Evolutionary conservation across 306 rosid genomes (phyloP), one percentile per base, ranked within the genome.

Genomic region (Alnus glutinosa): DNA sequence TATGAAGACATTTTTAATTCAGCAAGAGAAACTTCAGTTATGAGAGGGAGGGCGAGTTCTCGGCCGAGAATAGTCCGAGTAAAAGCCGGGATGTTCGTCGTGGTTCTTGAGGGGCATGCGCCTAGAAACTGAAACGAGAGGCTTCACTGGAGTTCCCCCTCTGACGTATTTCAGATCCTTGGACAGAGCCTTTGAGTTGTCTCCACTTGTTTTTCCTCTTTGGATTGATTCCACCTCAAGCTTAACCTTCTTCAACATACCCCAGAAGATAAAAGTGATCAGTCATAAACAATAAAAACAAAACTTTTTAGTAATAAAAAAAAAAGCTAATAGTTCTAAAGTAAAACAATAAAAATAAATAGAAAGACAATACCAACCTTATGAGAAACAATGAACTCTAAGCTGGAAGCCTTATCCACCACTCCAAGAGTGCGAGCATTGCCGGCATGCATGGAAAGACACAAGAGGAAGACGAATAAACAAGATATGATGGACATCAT

Each of bases 1-100:
- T 23, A 23, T 23, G 28, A 23, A 23, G 28, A 23, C 28, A 23
- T 23, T 23, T 23, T 23, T 23, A 23, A 23, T 23, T 23, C 28
- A 23, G 28, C 28, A 23, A 23, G 28, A 23, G 28, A 23, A 23
- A 23, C 28, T 23, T 23, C 62, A 84, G 71, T 90, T 90, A 71
- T 90, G 92, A 67, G 92, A 83, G n/a, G 94, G 94, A 81, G 94
- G 92, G 7, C 90, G 86, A 0, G 92, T 86, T 79, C 82, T 84
- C 18, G 94, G 90, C 72, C 83, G 79, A 55, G 94, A 83, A 87
- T 90, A 90, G 78, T 90, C 94, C 4, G 87, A 83, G 83, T 75
- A 80, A 79, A 86, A 57, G 32, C 73, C 88, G 12, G 88, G 79
- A 77, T 83, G 78, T 69, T 75, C 81, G 23, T 69, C 82, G 9